Evolutionary conservation across 2,329 filamentous ascomycete species (phyloP).

Genomic region (Colletotrichum noveboracense): DNA sequence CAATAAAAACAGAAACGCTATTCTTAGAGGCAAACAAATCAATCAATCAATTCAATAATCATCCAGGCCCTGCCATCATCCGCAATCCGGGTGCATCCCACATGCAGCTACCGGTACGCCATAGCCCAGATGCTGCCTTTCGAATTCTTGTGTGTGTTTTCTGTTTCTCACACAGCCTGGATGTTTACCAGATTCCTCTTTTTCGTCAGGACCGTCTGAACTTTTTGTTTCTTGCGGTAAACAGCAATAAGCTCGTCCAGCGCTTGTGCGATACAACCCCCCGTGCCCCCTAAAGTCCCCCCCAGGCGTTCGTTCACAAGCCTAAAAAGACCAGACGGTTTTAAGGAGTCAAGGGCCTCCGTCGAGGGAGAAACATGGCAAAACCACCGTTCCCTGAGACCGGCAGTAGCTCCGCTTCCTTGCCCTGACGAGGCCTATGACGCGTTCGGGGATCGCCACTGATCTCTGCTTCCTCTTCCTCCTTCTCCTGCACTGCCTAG

Average conservation of each 20-base stretch:
- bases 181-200: neutral
- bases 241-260: neutral
- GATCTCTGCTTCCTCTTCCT: neutral
- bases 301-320: neutral
- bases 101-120: neutral
- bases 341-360: neutral
- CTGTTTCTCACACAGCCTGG: neutral
- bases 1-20: neutral
- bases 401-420: neutral
- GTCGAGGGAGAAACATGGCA: neutral
- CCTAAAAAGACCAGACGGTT: neutral
- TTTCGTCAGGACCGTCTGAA: neutral
- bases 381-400: neutral
- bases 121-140: neutral
- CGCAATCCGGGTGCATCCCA: neutral
- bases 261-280: neutral
- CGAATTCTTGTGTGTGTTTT: neutral
- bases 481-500: conserved; percentile 4
- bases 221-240: neutral
- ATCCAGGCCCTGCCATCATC: neutral
- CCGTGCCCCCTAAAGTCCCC: neutral
- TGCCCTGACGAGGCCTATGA: conserved; percentile 19
- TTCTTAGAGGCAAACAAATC: neutral
- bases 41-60: neutral
- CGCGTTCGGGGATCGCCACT: conserved; percentile 12